phyloP scores from a whole-genome alignment of 2,329 filamentous ascomycete species.

The Graphiopsis chlorocephala region DNA sequence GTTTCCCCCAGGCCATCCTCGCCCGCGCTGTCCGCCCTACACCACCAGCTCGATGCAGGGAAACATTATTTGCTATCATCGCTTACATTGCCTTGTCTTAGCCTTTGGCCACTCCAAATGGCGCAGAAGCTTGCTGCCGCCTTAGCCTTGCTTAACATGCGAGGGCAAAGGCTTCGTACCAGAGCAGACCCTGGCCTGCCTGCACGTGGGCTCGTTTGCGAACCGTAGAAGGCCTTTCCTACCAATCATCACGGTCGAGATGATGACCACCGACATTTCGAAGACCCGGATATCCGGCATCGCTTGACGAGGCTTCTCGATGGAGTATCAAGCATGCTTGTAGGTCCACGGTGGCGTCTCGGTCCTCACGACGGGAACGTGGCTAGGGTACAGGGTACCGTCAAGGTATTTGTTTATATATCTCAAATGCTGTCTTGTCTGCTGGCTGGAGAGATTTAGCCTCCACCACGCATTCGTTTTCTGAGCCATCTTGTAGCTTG shows the following conservation, averaged over 20 bases:
- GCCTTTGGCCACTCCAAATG: not conserved
- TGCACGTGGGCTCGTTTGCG: slow-evolving; percentile 2
- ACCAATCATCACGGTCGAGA: not conserved
- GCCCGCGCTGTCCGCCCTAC: not conserved
- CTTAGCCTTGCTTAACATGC: slow-evolving; percentile 14
- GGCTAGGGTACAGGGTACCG: not conserved
- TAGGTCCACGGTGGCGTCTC: not conserved
- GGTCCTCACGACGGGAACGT: not conserved
- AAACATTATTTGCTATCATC: not conserved
- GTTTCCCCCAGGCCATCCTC: not conserved
- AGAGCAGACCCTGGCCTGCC: not conserved
- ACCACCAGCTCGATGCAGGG: not conserved
- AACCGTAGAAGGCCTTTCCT: not conserved
- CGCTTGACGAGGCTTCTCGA: not conserved
- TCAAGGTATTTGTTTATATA: not conserved
- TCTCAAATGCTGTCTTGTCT: not conserved
- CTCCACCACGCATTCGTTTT: not conserved
- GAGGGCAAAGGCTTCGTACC: slow-evolving; percentile 6
- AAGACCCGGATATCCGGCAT: slow-evolving; percentile 9
- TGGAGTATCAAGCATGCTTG: not conserved
- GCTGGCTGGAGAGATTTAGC: not conserved
- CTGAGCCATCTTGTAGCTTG: not conserved
- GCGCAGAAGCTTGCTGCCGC: slow-evolving; percentile 1
- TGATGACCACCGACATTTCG: not conserved
- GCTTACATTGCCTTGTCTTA: not conserved